Evolutionary conservation across 225 moss, liverwort and hornwort species (phyloP).

Genomic region (Bryum argenteum): DNA sequence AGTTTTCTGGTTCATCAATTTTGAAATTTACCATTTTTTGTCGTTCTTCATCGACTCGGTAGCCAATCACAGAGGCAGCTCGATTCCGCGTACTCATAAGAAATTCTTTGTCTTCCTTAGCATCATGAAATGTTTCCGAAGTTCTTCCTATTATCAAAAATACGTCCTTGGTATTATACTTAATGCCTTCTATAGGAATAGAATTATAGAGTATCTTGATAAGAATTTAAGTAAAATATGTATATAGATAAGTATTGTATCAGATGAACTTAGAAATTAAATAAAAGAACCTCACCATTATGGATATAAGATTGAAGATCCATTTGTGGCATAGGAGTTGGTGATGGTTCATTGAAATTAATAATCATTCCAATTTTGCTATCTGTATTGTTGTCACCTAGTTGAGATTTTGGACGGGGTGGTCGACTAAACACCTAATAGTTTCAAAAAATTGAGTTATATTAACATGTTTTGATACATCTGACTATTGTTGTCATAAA

Average conservation of each 20-base stretch:
- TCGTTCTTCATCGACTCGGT: conserved; percentile 22
- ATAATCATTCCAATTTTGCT: conserved; percentile 9
- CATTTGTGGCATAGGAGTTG: not conserved
- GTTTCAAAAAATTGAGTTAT: not conserved
- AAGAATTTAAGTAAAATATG: too few species aligned
- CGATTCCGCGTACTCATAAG: not conserved
- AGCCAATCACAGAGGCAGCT: conserved; percentile 30
- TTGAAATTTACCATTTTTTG: conserved; percentile 12
- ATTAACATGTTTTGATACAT: not conserved
- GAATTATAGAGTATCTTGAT: too few species aligned
- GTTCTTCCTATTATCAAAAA: not conserved
- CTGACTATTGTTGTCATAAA: too few species aligned
- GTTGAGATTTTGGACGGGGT: not conserved
- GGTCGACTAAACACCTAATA: not conserved
- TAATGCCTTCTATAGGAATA: too few species aligned
- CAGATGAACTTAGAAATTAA: too few species aligned
- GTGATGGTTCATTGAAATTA: conserved; percentile 1
- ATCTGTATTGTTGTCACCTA: not conserved
- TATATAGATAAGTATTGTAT: too few species aligned
- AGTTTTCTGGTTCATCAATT: not conserved
- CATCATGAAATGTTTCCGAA: not conserved
- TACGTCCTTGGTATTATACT: too few species aligned
- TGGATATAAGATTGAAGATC: not conserved
- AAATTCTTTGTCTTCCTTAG: not conserved
- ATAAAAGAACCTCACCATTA: not conserved